Conservation (phyloP, 306 rosid species). For the Comarum palustre region DNA sequence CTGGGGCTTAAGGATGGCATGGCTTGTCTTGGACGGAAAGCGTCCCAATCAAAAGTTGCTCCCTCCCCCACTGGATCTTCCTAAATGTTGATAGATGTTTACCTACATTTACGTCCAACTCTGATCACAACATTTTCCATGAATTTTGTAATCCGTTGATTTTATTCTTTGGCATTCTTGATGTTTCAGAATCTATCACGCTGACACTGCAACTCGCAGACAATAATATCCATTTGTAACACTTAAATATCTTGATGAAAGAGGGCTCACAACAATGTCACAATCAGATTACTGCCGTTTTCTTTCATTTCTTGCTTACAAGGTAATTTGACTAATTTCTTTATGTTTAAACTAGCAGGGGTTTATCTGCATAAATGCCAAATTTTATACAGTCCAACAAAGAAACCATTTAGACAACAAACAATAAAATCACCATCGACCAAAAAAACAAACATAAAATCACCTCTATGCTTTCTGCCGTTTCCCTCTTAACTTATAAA, state of each 20-base stretch:
- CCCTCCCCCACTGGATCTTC: slow-evolving; percentile 54
- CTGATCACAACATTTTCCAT: not conserved
- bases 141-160: not conserved
- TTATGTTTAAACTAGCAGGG: not conserved
- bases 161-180: slow-evolving; percentile 6
- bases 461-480: not conserved
- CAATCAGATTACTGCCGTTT: not conserved
- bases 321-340: not conserved
- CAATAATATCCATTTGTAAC: not conserved
- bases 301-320: slow-evolving; percentile 1
- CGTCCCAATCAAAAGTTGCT: slow-evolving; percentile 44
- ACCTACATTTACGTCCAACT: not conserved
- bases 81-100: slow-evolving; percentile 31
- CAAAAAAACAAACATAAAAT: not conserved
- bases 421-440: too few relatives aligned
- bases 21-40: slow-evolving; percentile 52
- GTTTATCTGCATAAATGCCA: not conserved
- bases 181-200: not conserved
- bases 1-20: slow-evolving; percentile 59
- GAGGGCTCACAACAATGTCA: not conserved
- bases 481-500: not conserved
- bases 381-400: not conserved
- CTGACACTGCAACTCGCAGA: not conserved
- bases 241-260: not conserved
- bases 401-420: not conserved